phyloP scores from a whole-genome alignment of 2,329 filamentous ascomycete species.

The Tympanopsis confertula region DNA sequence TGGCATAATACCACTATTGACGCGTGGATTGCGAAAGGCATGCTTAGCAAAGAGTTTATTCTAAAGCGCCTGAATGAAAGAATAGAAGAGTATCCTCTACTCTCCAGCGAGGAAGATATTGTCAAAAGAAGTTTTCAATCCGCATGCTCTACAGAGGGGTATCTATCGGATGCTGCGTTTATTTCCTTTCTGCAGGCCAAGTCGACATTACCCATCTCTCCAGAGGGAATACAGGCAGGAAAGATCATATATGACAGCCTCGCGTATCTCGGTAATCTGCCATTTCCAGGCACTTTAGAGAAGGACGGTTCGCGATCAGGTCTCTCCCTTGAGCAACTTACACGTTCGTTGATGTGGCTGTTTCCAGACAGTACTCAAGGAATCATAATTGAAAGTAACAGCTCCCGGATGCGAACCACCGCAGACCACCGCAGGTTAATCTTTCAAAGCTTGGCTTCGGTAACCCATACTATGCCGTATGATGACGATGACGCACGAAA shows the following conservation, averaged over 20 bases:
- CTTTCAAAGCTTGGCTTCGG: conserved; percentile 8
- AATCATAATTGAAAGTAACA: conserved; percentile 5
- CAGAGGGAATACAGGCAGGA: conserved; percentile 1
- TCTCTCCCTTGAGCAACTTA: conserved; percentile 4
- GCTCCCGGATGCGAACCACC: conserved; percentile 5
- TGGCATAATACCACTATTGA: no score
- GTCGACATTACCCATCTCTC: conserved; percentile 1
- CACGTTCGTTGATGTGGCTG: conserved; percentile 6
- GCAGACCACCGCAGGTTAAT: conserved; percentile 7
- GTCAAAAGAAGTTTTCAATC: no score
- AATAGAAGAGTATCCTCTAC: no score
- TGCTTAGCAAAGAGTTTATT: no score
- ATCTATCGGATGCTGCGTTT: conserved; percentile 4
- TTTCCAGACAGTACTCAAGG: conserved; percentile 4
- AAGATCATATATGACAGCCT: conserved; percentile 6
- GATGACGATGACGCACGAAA: no score
- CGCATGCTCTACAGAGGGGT: no score
- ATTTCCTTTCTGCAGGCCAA: conserved; percentile 4
- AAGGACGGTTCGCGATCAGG: not conserved
- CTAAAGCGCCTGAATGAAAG: no score
- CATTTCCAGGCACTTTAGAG: conserved; percentile 3
- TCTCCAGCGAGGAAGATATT: no score
- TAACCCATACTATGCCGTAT: conserved; percentile 1
- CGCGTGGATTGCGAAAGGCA: no score
- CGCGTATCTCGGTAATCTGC: conserved; percentile 6